Evolutionary conservation across 2,329 filamentous ascomycete genomes (phyloP), one percentile per base, ranked within the genome.

Genomic region (Akanthomyces dipterigenus): DNA sequence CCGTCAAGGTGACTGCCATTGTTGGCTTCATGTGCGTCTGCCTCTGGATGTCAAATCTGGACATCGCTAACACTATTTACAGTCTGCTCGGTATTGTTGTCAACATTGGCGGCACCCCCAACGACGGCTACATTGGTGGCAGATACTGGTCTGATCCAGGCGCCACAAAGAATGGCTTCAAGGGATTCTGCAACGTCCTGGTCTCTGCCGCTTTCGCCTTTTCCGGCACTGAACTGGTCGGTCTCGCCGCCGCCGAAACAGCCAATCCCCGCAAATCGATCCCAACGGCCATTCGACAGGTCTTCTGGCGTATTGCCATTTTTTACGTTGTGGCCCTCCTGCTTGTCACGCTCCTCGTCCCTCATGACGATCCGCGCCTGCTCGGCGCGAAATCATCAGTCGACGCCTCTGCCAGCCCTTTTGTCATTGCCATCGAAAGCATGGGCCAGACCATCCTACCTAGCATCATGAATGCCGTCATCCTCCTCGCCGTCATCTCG

Each of bases 201-300:
- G 85, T 88, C 61, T 88, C 83, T 2, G 86, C 86, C n/a, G 85
- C 86, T 31, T 88, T 88, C 67, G 75, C 86, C 62, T 89, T 88
- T 69, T 80, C 83, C 16, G 86, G 86, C 16, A 88, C 85, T 1
- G 86, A 88, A 70, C 76, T 87, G 7, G 85, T 88, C 56, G 87
- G 86, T 69, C 80, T 89, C 20, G 85, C 85, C 6, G 86, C 86
- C 14, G 86, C 86, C 43, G 87, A 89, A 73, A 83, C 86, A 0
- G 74, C 72, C 18, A 87, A 88, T 69, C 87, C 87, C 2, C 79
- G 83, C 64, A 86, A 89, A 70, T 84, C 86, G 1, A 80, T 93
- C 1, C 90, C 90, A 1, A 87, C 84, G 28, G 90, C 90, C 11
- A 84, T 91, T 70, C 91, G 91, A 76, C 89, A 92, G 73, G 88